Conservation (phyloP, 208 protist genomes). For the Herpetomonas tarakana region DNA sequence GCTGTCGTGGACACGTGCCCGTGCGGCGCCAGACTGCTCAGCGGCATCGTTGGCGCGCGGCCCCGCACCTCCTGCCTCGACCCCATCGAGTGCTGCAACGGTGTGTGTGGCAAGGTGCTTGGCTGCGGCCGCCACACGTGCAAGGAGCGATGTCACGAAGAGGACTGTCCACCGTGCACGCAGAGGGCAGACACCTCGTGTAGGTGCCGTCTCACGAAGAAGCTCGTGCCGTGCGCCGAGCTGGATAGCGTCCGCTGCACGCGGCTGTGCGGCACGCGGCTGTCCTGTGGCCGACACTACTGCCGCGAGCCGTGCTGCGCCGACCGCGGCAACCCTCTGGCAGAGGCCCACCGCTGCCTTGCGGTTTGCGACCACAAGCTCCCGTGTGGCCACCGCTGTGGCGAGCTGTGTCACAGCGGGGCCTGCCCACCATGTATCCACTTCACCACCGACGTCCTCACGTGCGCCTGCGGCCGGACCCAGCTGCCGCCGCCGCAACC, state of each 20-base stretch:
- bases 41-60: background rate
- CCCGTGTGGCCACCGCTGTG: conserved; percentile 68
- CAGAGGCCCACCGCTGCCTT: conserved; percentile 42
- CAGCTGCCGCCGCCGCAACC: conserved; percentile 64
- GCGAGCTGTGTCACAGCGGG: conserved; percentile 59
- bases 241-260: conserved; percentile 39
- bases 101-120: conserved; percentile 55
- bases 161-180: conserved; percentile 42
- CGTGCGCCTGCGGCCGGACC: conserved; percentile 51
- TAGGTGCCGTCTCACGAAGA: conserved; percentile 44
- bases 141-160: conserved; percentile 44
- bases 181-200: conserved; percentile 34
- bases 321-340: conserved; percentile 34
- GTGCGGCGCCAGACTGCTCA: conserved; percentile 40
- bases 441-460: conserved; percentile 44
- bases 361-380: conserved; percentile 55
- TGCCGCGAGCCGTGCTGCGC: conserved; percentile 60
- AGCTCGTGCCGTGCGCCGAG: conserved; percentile 44
- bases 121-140: conserved; percentile 60
- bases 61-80: conserved; percentile 41
- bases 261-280: conserved; percentile 53
- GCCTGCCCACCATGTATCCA: conserved; percentile 65
- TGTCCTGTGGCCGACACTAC: conserved; percentile 73
- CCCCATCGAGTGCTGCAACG: conserved; percentile 57
- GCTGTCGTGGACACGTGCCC: conserved; percentile 52